Percentiles rank a stretch among this genome's conserved stretches.
These are phyloP conservation scores for Volvariella surrecta DNA, from an alignment of 1,284 basidiomycete species.

Conservation along the genomic window DNA sequence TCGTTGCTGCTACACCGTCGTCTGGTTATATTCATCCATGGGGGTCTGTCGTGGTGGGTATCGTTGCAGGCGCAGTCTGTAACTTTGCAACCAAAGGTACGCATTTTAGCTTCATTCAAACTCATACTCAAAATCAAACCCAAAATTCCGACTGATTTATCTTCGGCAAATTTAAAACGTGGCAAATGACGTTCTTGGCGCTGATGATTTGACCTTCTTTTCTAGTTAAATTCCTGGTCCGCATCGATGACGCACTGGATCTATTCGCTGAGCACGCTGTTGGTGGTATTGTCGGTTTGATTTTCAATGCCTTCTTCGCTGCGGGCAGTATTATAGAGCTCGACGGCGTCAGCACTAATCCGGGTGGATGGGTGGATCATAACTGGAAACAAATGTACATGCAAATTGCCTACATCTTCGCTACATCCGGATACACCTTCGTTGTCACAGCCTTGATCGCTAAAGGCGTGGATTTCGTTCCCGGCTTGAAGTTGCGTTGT, in stretches of 20 bases:
- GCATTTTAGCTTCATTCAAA: constrained; percentile 19
- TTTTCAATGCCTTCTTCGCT: constrained; percentile 78
- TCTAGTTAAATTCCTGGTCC: constrained; percentile 57
- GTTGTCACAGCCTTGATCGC: constrained; percentile 61
- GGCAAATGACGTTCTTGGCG: constrained; percentile 8
- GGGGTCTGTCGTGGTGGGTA: constrained; percentile 72
- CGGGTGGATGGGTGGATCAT: constrained; percentile 31
- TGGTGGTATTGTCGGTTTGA: constrained; percentile 79
- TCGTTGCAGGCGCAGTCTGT: constrained; percentile 67
- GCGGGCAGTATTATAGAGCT: constrained; percentile 51
- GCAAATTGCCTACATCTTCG: constrained; percentile 78
- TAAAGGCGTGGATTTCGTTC: constrained; percentile 68
- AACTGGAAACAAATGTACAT: constrained; percentile 57
- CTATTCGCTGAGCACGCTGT: constrained; percentile 89
- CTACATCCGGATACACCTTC: constrained; percentile 59
- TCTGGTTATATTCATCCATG: constrained; percentile 60
- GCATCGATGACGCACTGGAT: constrained; percentile 80
- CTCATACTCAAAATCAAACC: not conserved
- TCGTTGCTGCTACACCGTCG: constrained; percentile 88
- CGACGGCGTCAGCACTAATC: constrained; percentile 49
- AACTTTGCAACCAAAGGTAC: constrained; percentile 85
- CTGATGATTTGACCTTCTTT: constrained; percentile 9
- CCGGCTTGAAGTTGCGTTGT: constrained; percentile 68
- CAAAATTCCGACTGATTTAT: constrained; percentile 3
- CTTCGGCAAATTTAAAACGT: constrained; percentile 7